phyloP scores from a whole-genome alignment of 768 basidiomycete genomes.

The Mycena latifolia region DNA sequence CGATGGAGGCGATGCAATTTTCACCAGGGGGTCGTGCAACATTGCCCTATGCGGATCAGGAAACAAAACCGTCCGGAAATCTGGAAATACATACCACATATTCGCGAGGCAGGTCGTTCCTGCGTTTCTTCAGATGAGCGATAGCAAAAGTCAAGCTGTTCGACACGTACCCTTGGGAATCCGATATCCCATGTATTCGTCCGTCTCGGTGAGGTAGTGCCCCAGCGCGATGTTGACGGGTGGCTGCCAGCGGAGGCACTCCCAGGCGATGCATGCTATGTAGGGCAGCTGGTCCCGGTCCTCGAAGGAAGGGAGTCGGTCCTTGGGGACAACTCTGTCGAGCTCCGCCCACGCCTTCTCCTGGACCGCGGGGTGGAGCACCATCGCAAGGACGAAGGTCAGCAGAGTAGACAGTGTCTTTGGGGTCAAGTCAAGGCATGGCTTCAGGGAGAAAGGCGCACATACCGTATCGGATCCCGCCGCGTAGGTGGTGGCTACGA shows the following conservation, averaged over 20 bases:
- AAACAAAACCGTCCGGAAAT: background rate
- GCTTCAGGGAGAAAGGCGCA: background rate
- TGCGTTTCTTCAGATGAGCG: background rate
- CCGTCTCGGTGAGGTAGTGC: slow-evolving; percentile 47
- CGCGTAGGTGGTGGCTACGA: slow-evolving; percentile 44
- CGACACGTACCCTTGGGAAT: slow-evolving; percentile 59
- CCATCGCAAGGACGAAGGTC: slow-evolving; percentile 51
- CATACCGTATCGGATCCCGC: slow-evolving; percentile 59
- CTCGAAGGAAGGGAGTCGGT: slow-evolving; percentile 31
- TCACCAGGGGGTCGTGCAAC: slow-evolving; percentile 56
- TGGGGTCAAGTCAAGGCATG: background rate
- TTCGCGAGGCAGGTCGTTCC: slow-evolving; percentile 28
- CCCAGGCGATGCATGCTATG: slow-evolving; percentile 54
- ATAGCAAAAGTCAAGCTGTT: slow-evolving; percentile 29
- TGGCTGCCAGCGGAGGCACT: slow-evolving; percentile 48
- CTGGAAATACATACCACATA: background rate
- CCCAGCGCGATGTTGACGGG: slow-evolving; percentile 22
- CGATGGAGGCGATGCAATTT: background rate
- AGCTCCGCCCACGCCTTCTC: slow-evolving; percentile 47
- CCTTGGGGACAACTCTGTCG: slow-evolving; percentile 43
- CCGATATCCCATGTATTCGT: slow-evolving; percentile 56
- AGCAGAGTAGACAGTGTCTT: slow-evolving; percentile 51
- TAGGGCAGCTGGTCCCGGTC: slow-evolving; percentile 52
- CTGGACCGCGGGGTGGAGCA: slow-evolving; percentile 50
- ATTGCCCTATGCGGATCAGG: slow-evolving; percentile 54